Evolutionary conservation across 164 flowering plant genomes (phyloP).

Genomic region (Liquidambar formosana): DNA sequence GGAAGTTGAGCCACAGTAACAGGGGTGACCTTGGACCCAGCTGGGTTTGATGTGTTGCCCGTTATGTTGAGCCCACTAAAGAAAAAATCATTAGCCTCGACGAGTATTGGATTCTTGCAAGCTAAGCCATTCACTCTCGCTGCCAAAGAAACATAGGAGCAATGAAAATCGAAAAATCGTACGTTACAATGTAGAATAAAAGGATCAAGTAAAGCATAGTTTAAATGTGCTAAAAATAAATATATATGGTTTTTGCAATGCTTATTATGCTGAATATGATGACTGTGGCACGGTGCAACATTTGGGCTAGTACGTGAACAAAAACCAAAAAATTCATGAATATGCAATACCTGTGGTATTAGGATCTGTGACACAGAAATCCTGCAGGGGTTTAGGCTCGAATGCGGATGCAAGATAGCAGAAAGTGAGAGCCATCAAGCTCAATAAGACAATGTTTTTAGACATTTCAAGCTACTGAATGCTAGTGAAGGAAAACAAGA

Average conservation of each 20-base stretch:
- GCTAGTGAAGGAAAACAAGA: too few species aligned
- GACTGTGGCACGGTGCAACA: too few species aligned
- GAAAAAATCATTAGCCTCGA: slow-evolving; percentile 12
- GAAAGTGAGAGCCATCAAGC: slow-evolving; percentile 7
- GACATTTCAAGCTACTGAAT: slow-evolving; percentile 12
- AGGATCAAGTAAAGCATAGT: too few species aligned
- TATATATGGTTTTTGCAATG: not conserved
- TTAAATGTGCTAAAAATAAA: too few species aligned
- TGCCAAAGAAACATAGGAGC: not conserved
- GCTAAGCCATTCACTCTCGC: slow-evolving; percentile 16
- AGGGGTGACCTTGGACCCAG: slow-evolving; percentile 14
- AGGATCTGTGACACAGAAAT: slow-evolving; percentile 11
- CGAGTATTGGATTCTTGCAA: slow-evolving; percentile 3
- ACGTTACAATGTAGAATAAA: not conserved
- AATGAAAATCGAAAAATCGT: not conserved
- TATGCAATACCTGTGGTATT: slow-evolving; percentile 3
- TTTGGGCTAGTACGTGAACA: too few species aligned
- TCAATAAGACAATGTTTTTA: slow-evolving; percentile 1
- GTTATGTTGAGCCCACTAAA: slow-evolving; percentile 11
- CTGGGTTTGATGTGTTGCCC: slow-evolving; percentile 13
- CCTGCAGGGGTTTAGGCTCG: too few species aligned
- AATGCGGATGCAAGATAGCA: too few species aligned
- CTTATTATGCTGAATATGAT: not conserved
- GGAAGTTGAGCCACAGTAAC: too few species aligned
- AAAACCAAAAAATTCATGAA: not conserved